These are phyloP conservation scores for Penicillium oxalicum DNA, from an alignment of 2,329 filamentous ascomycete species.

Conservation along the genomic window DNA sequence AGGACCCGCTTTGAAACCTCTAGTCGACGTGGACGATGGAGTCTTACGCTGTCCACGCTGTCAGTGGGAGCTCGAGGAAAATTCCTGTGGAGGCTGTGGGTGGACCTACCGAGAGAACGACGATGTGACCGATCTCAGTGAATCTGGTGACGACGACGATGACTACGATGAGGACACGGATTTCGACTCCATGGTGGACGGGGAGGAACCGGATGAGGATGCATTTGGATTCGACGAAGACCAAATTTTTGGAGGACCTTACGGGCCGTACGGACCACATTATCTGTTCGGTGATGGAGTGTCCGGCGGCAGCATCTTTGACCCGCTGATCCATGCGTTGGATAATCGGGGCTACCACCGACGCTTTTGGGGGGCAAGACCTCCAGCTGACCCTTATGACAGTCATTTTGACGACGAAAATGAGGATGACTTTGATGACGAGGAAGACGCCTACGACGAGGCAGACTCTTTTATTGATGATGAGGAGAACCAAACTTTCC, in stretches of 20 bases:
- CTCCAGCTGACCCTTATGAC: constrained; percentile 4
- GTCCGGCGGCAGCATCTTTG: not conserved
- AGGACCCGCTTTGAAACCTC: constrained; percentile 31
- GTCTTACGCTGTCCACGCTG: constrained; percentile 59
- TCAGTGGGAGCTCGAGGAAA: constrained; percentile 57
- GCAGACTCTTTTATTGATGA: constrained; percentile 35
- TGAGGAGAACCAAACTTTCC: constrained; percentile 15
- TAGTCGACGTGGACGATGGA: constrained; percentile 54
- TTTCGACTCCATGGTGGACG: constrained; percentile 22
- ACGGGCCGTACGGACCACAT: not conserved
- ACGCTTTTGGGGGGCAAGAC: not conserved
- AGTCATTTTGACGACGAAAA: constrained; percentile 18
- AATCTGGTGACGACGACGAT: constrained; percentile 39
- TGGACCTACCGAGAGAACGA: constrained; percentile 43
- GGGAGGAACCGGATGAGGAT: constrained; percentile 22
- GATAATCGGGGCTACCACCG: not conserved
- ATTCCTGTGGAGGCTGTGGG: constrained; percentile 50
- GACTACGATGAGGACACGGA: constrained; percentile 37
- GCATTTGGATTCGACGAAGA: constrained; percentile 27
- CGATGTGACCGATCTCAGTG: constrained; percentile 39
- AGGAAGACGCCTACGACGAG: constrained; percentile 26
- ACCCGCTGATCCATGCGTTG: not conserved
- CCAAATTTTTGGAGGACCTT: constrained; percentile 3
- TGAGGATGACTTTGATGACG: constrained; percentile 11
- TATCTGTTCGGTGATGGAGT: not conserved